Base-by-base conservation (phyloP, 2,329 filamentous ascomycete genomes). In the Talaromyces verruculosus region DNA sequence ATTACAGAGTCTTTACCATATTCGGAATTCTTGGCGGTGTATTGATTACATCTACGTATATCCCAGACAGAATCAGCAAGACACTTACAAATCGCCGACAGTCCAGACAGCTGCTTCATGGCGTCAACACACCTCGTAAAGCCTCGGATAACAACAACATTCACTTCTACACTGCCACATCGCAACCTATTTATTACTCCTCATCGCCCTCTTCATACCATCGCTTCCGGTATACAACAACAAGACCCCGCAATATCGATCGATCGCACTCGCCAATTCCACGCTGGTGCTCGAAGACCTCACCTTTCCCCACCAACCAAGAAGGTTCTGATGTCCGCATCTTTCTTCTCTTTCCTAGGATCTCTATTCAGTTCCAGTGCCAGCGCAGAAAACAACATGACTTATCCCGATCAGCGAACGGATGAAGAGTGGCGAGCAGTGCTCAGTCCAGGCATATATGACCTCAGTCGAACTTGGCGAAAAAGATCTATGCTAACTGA, bases 391-490 rank as follows among this genome's bases (percentile, higher is more conserved):
- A 68, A 39, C 58, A 72, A 74, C 43, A 82, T 82, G 80, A 82
- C 83, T 69, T 93, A 90, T 72, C 92, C 95, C n/a, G 87, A 95
- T 62, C 81, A 95, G 77, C 91, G 93, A 78, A 86, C 83, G 45
- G 85, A 93, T 25, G 87, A 91, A 65, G 93, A 98, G 81, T 99
- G 95, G 95, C 90, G 88, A 70, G 91, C 94, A 8, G 87, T 97
- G 66, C 82, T 99, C 63, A 93, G 84, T 65, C 86, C 85, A 74
- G 88, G 89, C 90, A 80, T 33, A 78, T 76, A 30, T 13, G 28
- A 11, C 5, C 10, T 17, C 58, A 19, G 6, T n/a, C 17, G 41
- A 43, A n/a, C 17, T 43, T 3, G 2, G 2, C 11, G 13, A 43
- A n/a, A 17, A n/a, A 25, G 39, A 30, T 11, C 43, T 55, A 67